Percentiles rank a stretch among this genome's conserved stretches.
These are phyloP conservation scores for Solanum megistacrolobum DNA, from an alignment of 257 asterid species.

Conservation along the genomic window DNA sequence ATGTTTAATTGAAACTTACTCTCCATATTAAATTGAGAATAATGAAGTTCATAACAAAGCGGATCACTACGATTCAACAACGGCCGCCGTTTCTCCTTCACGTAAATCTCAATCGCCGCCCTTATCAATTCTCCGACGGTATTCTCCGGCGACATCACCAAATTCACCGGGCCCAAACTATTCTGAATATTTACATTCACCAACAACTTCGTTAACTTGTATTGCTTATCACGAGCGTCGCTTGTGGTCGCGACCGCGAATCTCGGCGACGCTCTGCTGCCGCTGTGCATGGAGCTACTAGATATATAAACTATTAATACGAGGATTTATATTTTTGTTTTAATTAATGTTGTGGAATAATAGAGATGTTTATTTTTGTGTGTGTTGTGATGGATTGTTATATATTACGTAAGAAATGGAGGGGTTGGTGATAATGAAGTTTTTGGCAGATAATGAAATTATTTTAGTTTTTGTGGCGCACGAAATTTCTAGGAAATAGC, in stretches of 20 bases:
- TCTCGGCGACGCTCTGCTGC: background rate
- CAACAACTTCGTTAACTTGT: conserved; percentile 33
- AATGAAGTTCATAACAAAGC: conserved; percentile 36
- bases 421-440: background rate
- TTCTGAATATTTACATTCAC: conserved; percentile 41
- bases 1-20: conserved; percentile 18
- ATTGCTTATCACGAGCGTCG: conserved; percentile 3
- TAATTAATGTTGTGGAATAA: background rate
- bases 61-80: conserved; percentile 26
- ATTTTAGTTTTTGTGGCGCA: background rate
- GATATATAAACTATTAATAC: background rate
- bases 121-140: conserved; percentile 36
- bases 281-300: background rate
- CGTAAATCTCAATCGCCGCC: conserved; percentile 40
- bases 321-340: background rate
- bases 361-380: background rate
- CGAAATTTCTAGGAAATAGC: conserved; percentile 9
- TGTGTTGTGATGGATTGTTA: background rate
- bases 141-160: conserved; percentile 49
- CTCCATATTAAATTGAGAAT: conserved; percentile 43
- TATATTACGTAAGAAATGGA: background rate
- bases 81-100: conserved; percentile 54
- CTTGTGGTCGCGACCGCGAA: background rate
- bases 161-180: conserved; percentile 48
- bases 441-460: background rate